Percentiles rank a stretch among this genome's conserved stretches.
Conservation (phyloP, 352 stramenopile genomes). For the Phytophthora foliorum region DNA sequence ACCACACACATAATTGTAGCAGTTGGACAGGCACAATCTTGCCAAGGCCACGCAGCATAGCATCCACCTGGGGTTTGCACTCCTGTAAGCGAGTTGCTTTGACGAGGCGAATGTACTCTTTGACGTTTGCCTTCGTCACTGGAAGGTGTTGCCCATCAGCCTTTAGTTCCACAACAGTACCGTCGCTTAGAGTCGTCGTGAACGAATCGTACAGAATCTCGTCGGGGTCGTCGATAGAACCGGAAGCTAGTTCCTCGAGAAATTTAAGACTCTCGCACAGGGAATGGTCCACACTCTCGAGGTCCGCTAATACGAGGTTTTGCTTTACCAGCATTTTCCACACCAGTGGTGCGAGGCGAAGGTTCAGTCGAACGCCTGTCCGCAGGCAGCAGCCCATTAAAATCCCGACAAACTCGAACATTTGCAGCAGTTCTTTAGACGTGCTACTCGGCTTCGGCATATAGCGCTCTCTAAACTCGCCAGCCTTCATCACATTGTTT, state of each 20-base stretch:
- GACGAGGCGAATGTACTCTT: conserved; percentile 75
- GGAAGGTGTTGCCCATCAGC: conserved; percentile 46
- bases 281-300: conserved; percentile 72
- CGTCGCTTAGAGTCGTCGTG: conserved; percentile 76
- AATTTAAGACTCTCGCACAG: conserved; percentile 66
- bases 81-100: conserved; percentile 75
- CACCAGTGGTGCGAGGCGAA: conserved; percentile 75
- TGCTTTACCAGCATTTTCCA: conserved; percentile 89
- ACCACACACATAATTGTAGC: conserved; percentile 82
- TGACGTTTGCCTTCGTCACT: conserved; percentile 77
- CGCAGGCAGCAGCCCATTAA: conserved; percentile 84
- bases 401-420: conserved; percentile 83
- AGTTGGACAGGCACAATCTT: conserved; percentile 77
- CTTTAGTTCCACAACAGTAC: conserved; percentile 74
- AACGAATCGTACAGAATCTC: conserved; percentile 77
- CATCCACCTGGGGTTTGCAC: conserved; percentile 80
- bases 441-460: conserved; percentile 68
- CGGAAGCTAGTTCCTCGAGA: conserved; percentile 40
- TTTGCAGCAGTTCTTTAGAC: conserved; percentile 64
- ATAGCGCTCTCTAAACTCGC: conserved; percentile 76
- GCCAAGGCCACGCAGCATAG: conserved; percentile 73
- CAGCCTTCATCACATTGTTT: conserved; percentile 77
- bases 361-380: conserved; percentile 79
- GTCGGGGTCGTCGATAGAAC: conserved; percentile 13
- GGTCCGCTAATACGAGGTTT: conserved; percentile 61